Base-by-base conservation (phyloP, 2,329 filamentous ascomycete species). In the Penicillium sp. region DNA sequence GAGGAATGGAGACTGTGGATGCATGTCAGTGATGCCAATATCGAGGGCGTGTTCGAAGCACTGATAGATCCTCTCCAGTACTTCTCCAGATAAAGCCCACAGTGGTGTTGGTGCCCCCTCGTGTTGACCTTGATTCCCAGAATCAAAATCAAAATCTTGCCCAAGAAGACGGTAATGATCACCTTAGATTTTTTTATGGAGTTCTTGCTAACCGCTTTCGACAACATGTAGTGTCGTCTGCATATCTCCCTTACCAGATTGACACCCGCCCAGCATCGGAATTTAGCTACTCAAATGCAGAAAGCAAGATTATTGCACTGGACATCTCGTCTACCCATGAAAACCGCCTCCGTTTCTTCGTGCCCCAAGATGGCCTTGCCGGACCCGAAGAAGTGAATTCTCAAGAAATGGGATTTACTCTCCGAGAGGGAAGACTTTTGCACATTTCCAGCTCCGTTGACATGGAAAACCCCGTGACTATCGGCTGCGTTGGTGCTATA, bases 401-500 rank as follows among this genome's bases (percentile, higher is more conserved):
- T 6, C 71, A 74, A 31, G 72, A 76, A 22, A 62, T 75, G 46
- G 76, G 77, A 4, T 77, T 79, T 50, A 79, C 77, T n/a, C 81
- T 81, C 7, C 77, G 79, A 32, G 85, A 88, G 63, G 84, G 85
- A 29, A 84, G 81, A 54, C 68, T 89, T 7, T 79, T 95, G 62
- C 84, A 85, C 42, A 80, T 95, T 8, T 85, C 87, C 3, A 83
- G 88, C 1, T 83, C 78, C 56, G 81, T 96, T 56, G 86, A 95
- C 65, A 75, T 94, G 50, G 88, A 93, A 3, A 93, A 88, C 63
- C 77, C 74, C 5, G 69, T 89, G 11, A 90, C 91, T 77, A 78
- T 96, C 45, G 89, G 90, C 3, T 97, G 94, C 72, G 89, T 88
- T 24, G 91, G 92, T n/a, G 92, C 92, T 24, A 76, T 97, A 2